Percentiles rank a stretch among this genome's conserved stretches.
These are phyloP conservation scores for Ettlia oleoabundans DNA, from an alignment of 139 green algal genomes.

Conservation along the genomic window DNA sequence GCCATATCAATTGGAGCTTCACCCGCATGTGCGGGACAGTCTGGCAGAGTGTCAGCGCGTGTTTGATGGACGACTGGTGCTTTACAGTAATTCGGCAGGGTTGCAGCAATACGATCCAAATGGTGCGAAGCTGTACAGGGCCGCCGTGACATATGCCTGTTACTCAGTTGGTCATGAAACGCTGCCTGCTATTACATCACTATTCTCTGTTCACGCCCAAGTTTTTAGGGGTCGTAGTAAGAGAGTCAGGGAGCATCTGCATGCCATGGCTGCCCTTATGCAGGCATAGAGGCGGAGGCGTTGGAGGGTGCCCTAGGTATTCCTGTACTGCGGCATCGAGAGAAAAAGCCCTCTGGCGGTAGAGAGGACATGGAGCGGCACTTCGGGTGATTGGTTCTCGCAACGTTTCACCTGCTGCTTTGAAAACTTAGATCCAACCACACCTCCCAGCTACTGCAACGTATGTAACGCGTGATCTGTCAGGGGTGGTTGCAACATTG, in stretches of 20 bases:
- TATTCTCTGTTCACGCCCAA: no score
- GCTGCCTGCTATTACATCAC: no score
- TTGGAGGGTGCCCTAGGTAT: conserved; percentile 84
- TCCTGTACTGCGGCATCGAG: conserved; percentile 78
- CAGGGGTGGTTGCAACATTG: background rate
- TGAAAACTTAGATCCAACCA: background rate
- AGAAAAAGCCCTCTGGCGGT: conserved; percentile 89
- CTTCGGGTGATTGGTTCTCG: conserved; percentile 56
- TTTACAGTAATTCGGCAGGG: conserved; percentile 95
- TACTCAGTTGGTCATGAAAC: background rate
- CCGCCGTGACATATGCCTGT: no score
- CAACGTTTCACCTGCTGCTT: background rate
- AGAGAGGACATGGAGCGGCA: conserved; percentile 69
- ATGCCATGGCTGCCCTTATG: background rate
- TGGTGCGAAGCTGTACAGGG: conserved; percentile 45
- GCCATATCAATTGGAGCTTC: conserved; percentile 73
- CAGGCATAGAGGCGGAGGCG: conserved; percentile 77
- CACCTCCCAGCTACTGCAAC: background rate
- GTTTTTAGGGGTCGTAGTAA: no score
- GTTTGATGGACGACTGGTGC: conserved; percentile 73
- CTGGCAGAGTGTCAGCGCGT: conserved; percentile 60
- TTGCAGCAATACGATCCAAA: conserved; percentile 91
- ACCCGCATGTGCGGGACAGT: conserved; percentile 37
- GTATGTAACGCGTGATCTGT: background rate
- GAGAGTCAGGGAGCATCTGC: no score